Evolutionary conservation across 2,329 filamentous ascomycete species (phyloP).

Genomic region (Paecilomyces niveus): DNA sequence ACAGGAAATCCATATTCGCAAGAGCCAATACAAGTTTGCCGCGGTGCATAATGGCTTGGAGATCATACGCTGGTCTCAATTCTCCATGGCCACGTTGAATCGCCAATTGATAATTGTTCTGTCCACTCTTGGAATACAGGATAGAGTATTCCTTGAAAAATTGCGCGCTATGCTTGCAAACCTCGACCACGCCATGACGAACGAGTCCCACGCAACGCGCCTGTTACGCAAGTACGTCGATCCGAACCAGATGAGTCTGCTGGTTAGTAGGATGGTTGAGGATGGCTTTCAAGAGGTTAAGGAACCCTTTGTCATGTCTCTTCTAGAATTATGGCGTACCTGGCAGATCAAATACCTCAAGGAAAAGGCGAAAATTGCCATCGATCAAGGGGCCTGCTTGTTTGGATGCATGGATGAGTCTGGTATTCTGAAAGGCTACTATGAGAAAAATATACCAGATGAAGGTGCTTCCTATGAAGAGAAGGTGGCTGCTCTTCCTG

Average conservation of each 20-base stretch:
- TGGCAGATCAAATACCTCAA: slow-evolving; percentile 88
- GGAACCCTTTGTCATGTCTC: slow-evolving; percentile 76
- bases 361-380: slow-evolving; percentile 78
- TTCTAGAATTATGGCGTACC: slow-evolving; percentile 76
- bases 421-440: slow-evolving; percentile 64
- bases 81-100: slow-evolving; percentile 73
- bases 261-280: slow-evolving; percentile 66
- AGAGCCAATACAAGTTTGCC: slow-evolving; percentile 82
- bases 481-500: slow-evolving; percentile 55
- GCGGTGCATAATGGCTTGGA: slow-evolving; percentile 67
- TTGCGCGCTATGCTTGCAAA: slow-evolving; percentile 60
- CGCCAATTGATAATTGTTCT: slow-evolving; percentile 85
- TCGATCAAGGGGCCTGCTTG: slow-evolving; percentile 79
- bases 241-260: slow-evolving; percentile 71
- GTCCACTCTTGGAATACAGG: slow-evolving; percentile 65
- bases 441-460: slow-evolving; percentile 36
- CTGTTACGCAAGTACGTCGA: slow-evolving; percentile 73
- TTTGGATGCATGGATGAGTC: slow-evolving; percentile 88
- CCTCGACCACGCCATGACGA: slow-evolving; percentile 63
- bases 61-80: slow-evolving; percentile 73
- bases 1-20: slow-evolving; percentile 67
- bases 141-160: slow-evolving; percentile 59
- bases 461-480: slow-evolving; percentile 28
- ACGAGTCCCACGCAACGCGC: slow-evolving; percentile 56
- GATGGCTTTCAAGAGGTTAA: slow-evolving; percentile 67